Evolutionary conservation across 2,329 filamentous ascomycete genomes (phyloP).

Genomic region (Kalmusia sp.): DNA sequence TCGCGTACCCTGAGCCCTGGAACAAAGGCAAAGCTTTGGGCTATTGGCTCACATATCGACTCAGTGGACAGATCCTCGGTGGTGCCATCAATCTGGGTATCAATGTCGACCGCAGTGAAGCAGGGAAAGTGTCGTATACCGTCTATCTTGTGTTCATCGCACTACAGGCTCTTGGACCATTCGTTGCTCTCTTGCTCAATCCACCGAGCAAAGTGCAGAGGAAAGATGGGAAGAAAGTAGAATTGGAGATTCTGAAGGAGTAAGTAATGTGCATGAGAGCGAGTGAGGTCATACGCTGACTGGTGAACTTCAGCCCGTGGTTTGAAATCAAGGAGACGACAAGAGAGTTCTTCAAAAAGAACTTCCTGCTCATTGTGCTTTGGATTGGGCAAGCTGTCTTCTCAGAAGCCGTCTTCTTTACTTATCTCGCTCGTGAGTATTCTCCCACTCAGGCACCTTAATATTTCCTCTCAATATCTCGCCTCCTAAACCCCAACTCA

Average conservation of each 20-base stretch:
- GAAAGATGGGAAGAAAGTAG: slow-evolving; percentile 68
- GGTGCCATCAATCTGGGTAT: slow-evolving; percentile 75
- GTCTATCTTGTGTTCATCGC: slow-evolving; percentile 76
- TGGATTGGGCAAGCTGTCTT: slow-evolving; percentile 77
- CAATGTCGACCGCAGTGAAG: slow-evolving; percentile 63
- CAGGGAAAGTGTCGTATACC: slow-evolving; percentile 71
- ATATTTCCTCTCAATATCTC: neutral
- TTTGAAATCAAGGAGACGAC: slow-evolving; percentile 67
- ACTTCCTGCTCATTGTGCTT: slow-evolving; percentile 69
- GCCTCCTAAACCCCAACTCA: neutral
- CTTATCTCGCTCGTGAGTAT: slow-evolving; percentile 61
- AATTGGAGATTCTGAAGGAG: slow-evolving; percentile 63
- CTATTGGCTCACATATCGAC: slow-evolving; percentile 70
- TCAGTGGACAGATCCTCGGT: slow-evolving; percentile 72
- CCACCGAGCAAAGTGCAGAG: slow-evolving; percentile 68
- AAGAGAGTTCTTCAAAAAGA: slow-evolving; percentile 65
- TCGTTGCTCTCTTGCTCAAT: slow-evolving; percentile 70
- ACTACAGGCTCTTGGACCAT: slow-evolving; percentile 69
- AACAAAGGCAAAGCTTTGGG: slow-evolving; percentile 58
- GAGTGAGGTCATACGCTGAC: neutral
- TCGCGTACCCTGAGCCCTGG: slow-evolving; percentile 73
- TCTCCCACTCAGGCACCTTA: neutral
- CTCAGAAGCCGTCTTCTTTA: slow-evolving; percentile 75
- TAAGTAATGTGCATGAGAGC: neutral
- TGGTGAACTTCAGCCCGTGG: slow-evolving; percentile 46